Percentiles rank a stretch among this genome's conserved stretches.
Conservation (phyloP, 495 filamentous ascomycete genomes). For the Aspergillus avenaceus region DNA sequence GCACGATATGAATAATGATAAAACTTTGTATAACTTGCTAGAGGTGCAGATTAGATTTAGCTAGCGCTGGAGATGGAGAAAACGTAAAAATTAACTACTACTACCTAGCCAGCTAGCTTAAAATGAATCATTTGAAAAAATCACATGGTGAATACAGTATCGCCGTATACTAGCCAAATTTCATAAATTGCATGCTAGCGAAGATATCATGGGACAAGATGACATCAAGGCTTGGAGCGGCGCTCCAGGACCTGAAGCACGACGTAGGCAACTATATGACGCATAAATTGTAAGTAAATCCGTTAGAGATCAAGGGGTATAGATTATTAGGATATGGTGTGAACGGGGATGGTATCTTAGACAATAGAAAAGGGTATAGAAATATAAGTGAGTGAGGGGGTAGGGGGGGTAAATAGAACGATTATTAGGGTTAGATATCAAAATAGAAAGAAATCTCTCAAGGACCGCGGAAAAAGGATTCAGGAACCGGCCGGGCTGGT, state of each 20-base stretch:
- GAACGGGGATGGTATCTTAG: constrained; percentile 5
- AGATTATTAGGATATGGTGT: neutral
- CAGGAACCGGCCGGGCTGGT: neutral
- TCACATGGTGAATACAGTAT: neutral
- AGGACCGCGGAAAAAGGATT: neutral
- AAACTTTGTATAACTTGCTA: neutral
- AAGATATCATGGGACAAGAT: neutral
- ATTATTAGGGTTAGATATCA: too few relatives aligned
- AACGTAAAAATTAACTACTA: neutral
- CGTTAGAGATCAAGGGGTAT: constrained; percentile 13
- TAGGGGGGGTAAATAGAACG: neutral
- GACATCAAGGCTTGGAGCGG: constrained; percentile 27
- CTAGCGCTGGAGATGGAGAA: too few relatives aligned
- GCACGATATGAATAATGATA: constrained; percentile 11
- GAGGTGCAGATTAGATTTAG: too few relatives aligned
- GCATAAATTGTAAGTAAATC: constrained; percentile 12
- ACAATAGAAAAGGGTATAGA: constrained; percentile 1
- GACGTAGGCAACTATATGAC: constrained; percentile 33
- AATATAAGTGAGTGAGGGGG: neutral
- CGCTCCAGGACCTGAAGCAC: constrained; percentile 28
- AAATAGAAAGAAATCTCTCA: neutral
- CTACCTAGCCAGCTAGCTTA: neutral
- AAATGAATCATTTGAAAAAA: neutral
- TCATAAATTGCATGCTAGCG: too few relatives aligned
- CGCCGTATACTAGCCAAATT: neutral